Evolutionary conservation across 306 rosid genomes (phyloP), one percentile per base, ranked within the genome.

Genomic region (Cercis canadensis): DNA sequence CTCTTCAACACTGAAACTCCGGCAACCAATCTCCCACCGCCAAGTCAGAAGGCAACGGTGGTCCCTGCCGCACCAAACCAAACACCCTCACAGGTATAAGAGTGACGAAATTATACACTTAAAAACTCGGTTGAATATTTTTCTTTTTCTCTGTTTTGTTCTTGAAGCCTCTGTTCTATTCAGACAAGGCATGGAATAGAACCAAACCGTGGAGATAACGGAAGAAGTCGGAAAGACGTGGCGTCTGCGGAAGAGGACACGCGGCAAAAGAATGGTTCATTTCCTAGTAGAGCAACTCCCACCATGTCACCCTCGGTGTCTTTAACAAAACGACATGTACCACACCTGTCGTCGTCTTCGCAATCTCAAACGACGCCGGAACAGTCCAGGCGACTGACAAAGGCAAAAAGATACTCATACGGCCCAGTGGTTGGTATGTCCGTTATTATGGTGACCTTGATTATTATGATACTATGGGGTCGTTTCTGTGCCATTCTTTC

Each of bases 401-500:
- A 71, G 14, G 52, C 41, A 7, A 43, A 59, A 46, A 29, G 52
- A 24, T 1, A 24, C 29, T 24, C 29, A 1, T 57, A 53, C 75
- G 87, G 73, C 61, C 29, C 83, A 17, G 21, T 81, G 8, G 78
- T 84, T 7, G 96, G 90, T 8, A 57, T 88, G 81, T 84, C 90
- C 2, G 65, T 82, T 1, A 46, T 90, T 5, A 41, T 63, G 67
- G 88, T 88, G 37, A 90, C 87, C 1, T 63, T 90, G 63, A 50
- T 84, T 6, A 81, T 88, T 14, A 75, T 81, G 87, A 5, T 82
- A 33, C 3, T 86, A 11, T 88, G 92, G 87, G 96, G 96, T 47
- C 85, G 94, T 47, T 15, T 88, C 7, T 86, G 87, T 65, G 96
- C 96, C 5, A 81, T 90, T 11, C 78, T 88, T 2, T 86, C 87